Conservation (phyloP, 352 stramenopile species). For the Phytophthora foliorum region DNA sequence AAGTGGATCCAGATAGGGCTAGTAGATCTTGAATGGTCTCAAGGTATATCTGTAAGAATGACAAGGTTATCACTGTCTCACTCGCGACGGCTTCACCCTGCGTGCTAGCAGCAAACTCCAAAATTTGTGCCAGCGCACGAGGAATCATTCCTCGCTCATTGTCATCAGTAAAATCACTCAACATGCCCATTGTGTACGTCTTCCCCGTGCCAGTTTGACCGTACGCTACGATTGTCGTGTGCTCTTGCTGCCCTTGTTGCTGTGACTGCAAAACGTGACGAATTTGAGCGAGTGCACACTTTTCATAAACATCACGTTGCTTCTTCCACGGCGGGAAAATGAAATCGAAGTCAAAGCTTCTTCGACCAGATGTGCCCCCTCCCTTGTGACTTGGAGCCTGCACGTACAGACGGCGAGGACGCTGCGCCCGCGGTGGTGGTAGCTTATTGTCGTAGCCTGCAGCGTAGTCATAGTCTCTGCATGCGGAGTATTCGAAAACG, state of each 20-base stretch:
- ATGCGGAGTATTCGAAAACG: constrained; percentile 40
- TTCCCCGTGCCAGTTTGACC: constrained; percentile 82
- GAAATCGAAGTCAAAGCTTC: constrained; percentile 75
- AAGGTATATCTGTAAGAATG: constrained; percentile 84
- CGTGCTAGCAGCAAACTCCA: constrained; percentile 38
- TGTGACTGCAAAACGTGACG: constrained; percentile 50
- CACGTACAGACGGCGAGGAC: constrained; percentile 35
- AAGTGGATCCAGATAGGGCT: constrained; percentile 26
- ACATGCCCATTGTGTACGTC: constrained; percentile 84
- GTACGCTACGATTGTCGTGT: constrained; percentile 72
- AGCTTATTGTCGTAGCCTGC: constrained; percentile 23
- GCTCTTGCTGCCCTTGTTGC: constrained; percentile 24
- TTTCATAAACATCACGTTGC: constrained; percentile 64
- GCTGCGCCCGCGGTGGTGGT: constrained; percentile 31
- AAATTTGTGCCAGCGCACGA: constrained; percentile 64
- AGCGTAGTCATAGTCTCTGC: constrained; percentile 14
- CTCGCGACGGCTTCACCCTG: constrained; percentile 9
- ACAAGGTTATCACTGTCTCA: constrained; percentile 48
- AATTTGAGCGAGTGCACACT: constrained; percentile 50
- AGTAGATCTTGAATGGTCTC: constrained; percentile 76
- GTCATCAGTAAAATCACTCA: constrained; percentile 45
- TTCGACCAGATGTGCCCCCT: constrained; percentile 23
- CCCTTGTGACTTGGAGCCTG: constrained; percentile 23
- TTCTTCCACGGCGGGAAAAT: constrained; percentile 63
- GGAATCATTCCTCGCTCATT: constrained; percentile 66